These are phyloP conservation scores for Entomortierella chlamydospora DNA, from an alignment of 192 early-diverging fungal species.

Conservation along the genomic window DNA sequence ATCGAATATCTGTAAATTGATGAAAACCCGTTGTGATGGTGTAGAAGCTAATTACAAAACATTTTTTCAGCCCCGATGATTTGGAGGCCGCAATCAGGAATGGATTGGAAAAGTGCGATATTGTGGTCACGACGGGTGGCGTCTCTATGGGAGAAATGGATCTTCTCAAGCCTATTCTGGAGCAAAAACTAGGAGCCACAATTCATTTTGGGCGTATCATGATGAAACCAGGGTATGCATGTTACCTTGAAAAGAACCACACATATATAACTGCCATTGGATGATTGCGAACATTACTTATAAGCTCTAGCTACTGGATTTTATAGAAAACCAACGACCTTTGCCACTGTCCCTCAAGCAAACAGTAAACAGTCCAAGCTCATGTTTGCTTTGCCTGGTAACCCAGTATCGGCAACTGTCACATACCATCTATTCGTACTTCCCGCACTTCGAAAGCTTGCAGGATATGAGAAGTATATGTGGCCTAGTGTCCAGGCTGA, in stretches of 20 bases:
- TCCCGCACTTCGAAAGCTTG: constrained; percentile 83
- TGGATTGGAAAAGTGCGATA: constrained; percentile 71
- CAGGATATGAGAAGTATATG: constrained; percentile 69
- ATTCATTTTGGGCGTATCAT: constrained; percentile 92
- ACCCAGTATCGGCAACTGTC: constrained; percentile 92
- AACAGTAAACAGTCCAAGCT: constrained; percentile 61
- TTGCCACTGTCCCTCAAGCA: constrained; percentile 75
- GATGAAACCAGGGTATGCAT: constrained; percentile 89
- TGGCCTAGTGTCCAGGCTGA: constrained; percentile 65
- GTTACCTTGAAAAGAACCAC: not conserved
- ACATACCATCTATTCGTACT: constrained; percentile 92
- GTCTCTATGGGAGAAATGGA: constrained; percentile 99
- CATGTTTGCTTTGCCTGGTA: constrained; percentile 93
- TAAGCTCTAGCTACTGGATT: too few relatives aligned
- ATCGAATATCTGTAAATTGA: not conserved
- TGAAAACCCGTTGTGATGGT: not conserved
- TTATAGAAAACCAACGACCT: constrained; percentile 91
- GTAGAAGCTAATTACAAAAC: not conserved
- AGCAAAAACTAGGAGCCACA: constrained; percentile 77
- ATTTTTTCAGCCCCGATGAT: constrained; percentile 55
- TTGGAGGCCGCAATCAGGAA: constrained; percentile 61
- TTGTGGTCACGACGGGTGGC: constrained; percentile 92
- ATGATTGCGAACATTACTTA: too few relatives aligned
- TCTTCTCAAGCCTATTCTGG: constrained; percentile 88
- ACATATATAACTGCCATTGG: too few relatives aligned